Conservation (phyloP, 805 yeast species). For the Wickerhamia fluorescens region DNA sequence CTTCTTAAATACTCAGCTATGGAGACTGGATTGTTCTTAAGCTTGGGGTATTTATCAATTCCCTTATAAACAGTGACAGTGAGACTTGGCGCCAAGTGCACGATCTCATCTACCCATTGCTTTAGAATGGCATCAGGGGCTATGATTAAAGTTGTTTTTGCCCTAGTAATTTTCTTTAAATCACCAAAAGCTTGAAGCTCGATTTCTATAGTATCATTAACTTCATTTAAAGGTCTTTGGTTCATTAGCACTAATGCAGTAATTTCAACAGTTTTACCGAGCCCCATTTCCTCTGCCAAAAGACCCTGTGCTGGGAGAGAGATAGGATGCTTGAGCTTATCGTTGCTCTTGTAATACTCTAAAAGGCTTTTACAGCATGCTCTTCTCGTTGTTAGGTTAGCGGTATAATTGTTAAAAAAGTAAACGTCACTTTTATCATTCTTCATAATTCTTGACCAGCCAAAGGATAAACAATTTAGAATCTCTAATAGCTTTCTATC, state of each 20-base stretch:
- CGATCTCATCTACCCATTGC: conserved; percentile 83
- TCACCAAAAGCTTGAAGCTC: conserved; percentile 31
- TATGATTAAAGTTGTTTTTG: conserved; percentile 72
- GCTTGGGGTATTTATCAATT: conserved; percentile 17
- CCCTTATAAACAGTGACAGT: conserved; percentile 64
- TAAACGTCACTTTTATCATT: conserved; percentile 5
- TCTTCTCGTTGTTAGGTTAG: conserved; percentile 25
- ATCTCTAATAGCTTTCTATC: conserved; percentile 7
- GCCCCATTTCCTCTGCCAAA: conserved; percentile 93
- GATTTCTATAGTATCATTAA: conserved; percentile 21
- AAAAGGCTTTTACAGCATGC: conserved; percentile 12
- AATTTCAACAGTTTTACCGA: conserved; percentile 90
- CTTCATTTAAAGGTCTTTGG: conserved; percentile 38
- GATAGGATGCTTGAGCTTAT: conserved; percentile 16
- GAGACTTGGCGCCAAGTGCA: conserved; percentile 49
- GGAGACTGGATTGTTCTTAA: conserved; percentile 25
- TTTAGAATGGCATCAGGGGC: conserved; percentile 78
- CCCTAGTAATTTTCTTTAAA: conserved; percentile 38
- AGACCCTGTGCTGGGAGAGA: conserved; percentile 53
- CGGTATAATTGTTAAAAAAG: conserved; percentile 49
- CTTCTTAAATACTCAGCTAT: conserved; percentile 50
- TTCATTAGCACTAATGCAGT: conserved; percentile 59
- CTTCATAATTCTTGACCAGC: conserved; percentile 35
- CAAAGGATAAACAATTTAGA: conserved; percentile 42
- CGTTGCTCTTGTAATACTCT: conserved; percentile 15